Evolutionary conservation across 2,329 filamentous ascomycete genomes (phyloP).

Genomic region (Sporothrix mexicana): DNA sequence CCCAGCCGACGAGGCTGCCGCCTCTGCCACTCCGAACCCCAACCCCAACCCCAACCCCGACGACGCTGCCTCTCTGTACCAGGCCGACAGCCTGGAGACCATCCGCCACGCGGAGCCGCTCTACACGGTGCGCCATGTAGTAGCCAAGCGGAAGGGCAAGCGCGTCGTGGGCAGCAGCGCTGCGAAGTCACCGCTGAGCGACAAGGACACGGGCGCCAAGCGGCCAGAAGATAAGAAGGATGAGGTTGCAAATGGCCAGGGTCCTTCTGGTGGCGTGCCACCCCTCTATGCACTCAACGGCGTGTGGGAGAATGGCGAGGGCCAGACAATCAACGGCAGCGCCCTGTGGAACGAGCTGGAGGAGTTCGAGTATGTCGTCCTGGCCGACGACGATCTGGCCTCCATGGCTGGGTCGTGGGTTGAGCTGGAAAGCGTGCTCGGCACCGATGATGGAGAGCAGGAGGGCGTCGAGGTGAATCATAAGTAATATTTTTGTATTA

Average conservation of each 20-base stretch:
- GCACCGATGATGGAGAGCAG: constrained; percentile 23
- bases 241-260: background rate
- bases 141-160: constrained; percentile 7
- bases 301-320: constrained; percentile 17
- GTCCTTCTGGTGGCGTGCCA: no score
- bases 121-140: constrained; percentile 31
- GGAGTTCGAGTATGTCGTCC: constrained; percentile 29
- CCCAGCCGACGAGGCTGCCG: background rate
- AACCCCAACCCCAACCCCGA: background rate
- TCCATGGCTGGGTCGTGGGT: constrained; percentile 33
- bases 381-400: constrained; percentile 31
- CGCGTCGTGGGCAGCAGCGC: constrained; percentile 13
- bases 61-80: constrained; percentile 2
- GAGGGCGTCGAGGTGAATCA: background rate
- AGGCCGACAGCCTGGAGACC: constrained; percentile 29
- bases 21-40: background rate
- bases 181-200: constrained; percentile 28
- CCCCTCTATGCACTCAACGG: background rate
- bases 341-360: constrained; percentile 6
- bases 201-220: background rate
- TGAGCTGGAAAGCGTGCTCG: constrained; percentile 31
- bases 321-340: constrained; percentile 14
- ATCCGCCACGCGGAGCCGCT: constrained; percentile 27
- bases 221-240: background rate
- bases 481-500: background rate